A percentile compares a stretch with the other conserved stretches of the same genome.
Conservation (phyloP, 805 yeast genomes). For the Nakazawaea siamensis region DNA sequence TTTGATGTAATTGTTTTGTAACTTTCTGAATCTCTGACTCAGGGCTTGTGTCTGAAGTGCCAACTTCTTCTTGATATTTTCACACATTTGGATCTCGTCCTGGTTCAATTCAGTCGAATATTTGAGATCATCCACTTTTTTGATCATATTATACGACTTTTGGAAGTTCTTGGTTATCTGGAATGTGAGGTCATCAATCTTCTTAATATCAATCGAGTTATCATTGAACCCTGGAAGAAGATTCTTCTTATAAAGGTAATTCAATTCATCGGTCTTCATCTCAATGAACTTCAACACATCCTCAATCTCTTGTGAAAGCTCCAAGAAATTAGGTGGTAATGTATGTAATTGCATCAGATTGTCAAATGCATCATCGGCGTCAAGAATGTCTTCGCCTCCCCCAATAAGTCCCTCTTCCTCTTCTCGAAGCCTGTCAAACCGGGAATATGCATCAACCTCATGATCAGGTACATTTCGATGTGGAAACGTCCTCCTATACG, state of each 20-base stretch:
- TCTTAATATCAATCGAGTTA: conserved; percentile 62
- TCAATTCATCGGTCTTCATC: conserved; percentile 48
- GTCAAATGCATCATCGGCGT: conserved; percentile 17
- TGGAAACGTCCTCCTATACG: conserved; percentile 85
- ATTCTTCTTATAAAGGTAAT: conserved; percentile 68
- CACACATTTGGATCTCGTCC: conserved; percentile 57
- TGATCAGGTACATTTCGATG: conserved; percentile 34
- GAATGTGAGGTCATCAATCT: conserved; percentile 72
- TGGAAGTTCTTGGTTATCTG: conserved; percentile 72
- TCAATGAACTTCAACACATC: conserved; percentile 45
- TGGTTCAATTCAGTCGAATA: conserved; percentile 17
- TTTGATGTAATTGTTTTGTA: conserved; percentile 85
- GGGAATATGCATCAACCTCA: too few relatives aligned
- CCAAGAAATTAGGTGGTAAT: conserved; percentile 74
- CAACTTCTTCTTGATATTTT: conserved; percentile 74
- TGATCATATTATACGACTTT: conserved; percentile 67
- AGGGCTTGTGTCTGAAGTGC: conserved; percentile 79
- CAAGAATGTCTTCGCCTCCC: conserved; percentile 19
- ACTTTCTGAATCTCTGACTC: conserved; percentile 70
- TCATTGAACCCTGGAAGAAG: conserved; percentile 85
- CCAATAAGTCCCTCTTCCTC: conserved; percentile 55
- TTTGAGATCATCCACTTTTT: conserved; percentile 46
- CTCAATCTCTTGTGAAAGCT: conserved; percentile 66
- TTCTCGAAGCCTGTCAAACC: conserved; percentile 32
- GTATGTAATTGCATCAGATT: conserved; percentile 49